These are phyloP conservation scores for Ganoderma lucidum DNA, from an alignment of 1,284 basidiomycete species.

Conservation along the genomic window DNA sequence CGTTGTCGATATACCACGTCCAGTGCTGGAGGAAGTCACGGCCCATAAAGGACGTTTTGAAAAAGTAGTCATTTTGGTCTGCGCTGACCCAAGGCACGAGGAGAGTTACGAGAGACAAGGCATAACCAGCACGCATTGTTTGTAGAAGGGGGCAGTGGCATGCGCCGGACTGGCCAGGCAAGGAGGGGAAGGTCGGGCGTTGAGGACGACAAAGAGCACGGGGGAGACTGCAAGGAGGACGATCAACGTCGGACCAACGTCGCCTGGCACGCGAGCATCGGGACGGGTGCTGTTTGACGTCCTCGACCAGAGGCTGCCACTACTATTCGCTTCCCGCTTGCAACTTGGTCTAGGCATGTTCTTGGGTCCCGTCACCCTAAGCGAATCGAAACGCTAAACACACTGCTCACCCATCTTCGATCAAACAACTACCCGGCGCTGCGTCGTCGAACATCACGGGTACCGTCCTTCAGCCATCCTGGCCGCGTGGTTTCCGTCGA, in stretches of 20 bases:
- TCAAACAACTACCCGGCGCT: not conserved
- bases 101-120: conserved; percentile 29
- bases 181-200: conserved; percentile 15
- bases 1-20: conserved; percentile 54
- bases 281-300: conserved; percentile 3
- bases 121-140: conserved; percentile 40
- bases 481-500: not conserved
- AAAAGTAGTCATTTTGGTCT: conserved; percentile 36
- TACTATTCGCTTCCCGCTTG: not conserved
- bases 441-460: not conserved
- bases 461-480: not conserved
- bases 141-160: conserved; percentile 29
- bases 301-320: conserved; percentile 27
- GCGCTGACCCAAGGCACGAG: conserved; percentile 36
- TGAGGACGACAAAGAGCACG: not conserved
- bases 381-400: not conserved
- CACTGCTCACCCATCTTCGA: not conserved
- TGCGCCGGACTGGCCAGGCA: conserved; percentile 30
- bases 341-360: not conserved
- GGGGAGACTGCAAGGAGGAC: conserved; percentile 16
- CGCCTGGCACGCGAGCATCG: not conserved
- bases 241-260: not conserved
- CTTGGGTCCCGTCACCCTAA: not conserved
- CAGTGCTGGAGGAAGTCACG: conserved; percentile 53
- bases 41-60: conserved; percentile 49